Base-by-base conservation (phyloP, 2,329 filamentous ascomycete species). In the Trichoderma citrinoviride region DNA sequence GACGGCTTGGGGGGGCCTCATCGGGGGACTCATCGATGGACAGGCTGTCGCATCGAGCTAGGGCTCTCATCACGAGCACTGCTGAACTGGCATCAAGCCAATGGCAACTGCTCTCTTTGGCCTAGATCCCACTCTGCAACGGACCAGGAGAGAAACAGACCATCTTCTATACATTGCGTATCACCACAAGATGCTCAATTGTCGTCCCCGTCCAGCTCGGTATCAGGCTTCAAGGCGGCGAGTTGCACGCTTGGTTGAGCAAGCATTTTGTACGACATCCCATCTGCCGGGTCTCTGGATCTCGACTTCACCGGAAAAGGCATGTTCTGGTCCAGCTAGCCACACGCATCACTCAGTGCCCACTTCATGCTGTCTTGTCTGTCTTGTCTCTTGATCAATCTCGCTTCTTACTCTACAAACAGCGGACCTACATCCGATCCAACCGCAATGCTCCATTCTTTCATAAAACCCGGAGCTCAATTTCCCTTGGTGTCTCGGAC, bases 311-410 rank as follows among this genome's bases (percentile, higher is more conserved):
- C 49, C 27, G n/a, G 47, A 44, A 33, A 54, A 62, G 8, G 25
- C 53, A 44, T 64, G 53, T 50, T 57, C 54, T 52, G 61, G 53
- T 50, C 29, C 61, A 64, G 61, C 61, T 64, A 57, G 61, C 61
- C 61, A 64, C 54, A 29, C n/a, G 29, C 25, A 44, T 14, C n/a
- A 14, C 17, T 40, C 15, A 19, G 25, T 44, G 41, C 23, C 53
- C 50, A 56, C 46, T 64, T 50, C 61, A 57, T 64, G 52, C 23
- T 41, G 61, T 64, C 53, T 64, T 50, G 37, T 61, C 10, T 53
- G 10, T 7, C 7, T 14, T 41, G 29, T 58, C 21, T 44, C 46
- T 49, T 33, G 12, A 10, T 27, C 15, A 17, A 40, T 44, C 23
- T 14, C 12, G 15, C 37, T 37, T 63, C 33, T 29, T 55, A 7